Evolutionary conservation across 495 filamentous ascomycete genomes (phyloP), one percentile per base, ranked within the genome.

Genomic region (Penicillium dipodomyicola): DNA sequence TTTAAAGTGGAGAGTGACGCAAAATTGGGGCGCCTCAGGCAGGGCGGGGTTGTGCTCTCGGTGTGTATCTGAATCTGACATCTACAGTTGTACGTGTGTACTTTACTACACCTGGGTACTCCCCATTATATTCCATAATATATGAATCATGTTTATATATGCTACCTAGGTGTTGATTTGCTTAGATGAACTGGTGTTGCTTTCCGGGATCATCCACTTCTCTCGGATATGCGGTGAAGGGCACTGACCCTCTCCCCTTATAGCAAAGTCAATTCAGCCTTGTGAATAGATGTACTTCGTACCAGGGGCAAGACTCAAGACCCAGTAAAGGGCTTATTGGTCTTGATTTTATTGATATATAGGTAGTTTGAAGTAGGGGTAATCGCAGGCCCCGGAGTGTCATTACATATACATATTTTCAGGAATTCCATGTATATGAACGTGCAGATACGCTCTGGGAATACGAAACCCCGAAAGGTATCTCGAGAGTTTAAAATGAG

Each of bases 1-100:
- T 65, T 43, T 43, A 30, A 60, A 58, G 64, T 67, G 61, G 62
- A 67, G 62, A 65, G 65, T 59, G 54, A 64, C 64, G 62, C 64
- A 64, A 59, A 53, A 57, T 58, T 49, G 30, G 30, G 30, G 30
- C 15, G 15, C 60, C 60, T 63, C 33, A 65, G 62, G 59, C 61
- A 30, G 54, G 39, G 50, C 50, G 50, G 50, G 50, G 50, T 43
- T 29, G 20, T 40, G n/a, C 30, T 46, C 25, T 39, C 20, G 48
- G 32, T 52, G 54, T 54, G 51, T 30, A 11, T 10, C 29, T 29
- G 23, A 25, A 29, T 29, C 27, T 30, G 29, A 30, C 29, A 30
- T 30, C 29, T 30, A 30, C 29, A 10, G 9, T 29, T 29, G 27
- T 42, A 30, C 42, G 22, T 51, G 39, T 40, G 52, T 47, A 55